Evolutionary conservation across 2,329 filamentous ascomycete genomes (phyloP).

Genomic region (Bipolaris gigantea): DNA sequence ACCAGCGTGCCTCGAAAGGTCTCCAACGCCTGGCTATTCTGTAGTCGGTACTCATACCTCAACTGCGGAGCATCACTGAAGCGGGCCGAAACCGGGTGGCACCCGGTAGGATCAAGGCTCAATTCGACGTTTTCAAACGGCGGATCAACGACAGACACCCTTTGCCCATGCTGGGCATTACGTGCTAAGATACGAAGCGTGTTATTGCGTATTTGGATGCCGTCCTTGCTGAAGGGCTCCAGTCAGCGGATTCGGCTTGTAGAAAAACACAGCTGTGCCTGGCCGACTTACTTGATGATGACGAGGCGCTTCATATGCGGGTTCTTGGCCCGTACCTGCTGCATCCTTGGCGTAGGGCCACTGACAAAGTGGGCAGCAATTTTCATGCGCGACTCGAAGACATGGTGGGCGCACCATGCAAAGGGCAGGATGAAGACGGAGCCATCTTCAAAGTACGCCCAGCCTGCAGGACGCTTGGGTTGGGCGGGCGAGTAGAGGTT

Average conservation of each 20-base stretch:
- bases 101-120: constrained; percentile 1
- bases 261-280: background rate
- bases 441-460: constrained; percentile 31
- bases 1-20: constrained; percentile 26
- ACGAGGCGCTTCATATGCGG: constrained; percentile 11
- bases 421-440: constrained; percentile 20
- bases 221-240: constrained; percentile 5
- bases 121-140: constrained; percentile 15
- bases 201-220: background rate
- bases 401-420: constrained; percentile 11
- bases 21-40: constrained; percentile 7
- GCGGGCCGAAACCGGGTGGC: constrained; percentile 3
- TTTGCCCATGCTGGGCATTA: constrained; percentile 14
- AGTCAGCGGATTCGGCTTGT: background rate
- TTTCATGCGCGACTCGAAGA: constrained; percentile 23
- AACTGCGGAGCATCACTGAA: constrained; percentile 5
- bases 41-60: background rate
- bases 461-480: constrained; percentile 6
- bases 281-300: constrained; percentile 15
- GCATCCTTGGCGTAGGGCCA: constrained; percentile 12
- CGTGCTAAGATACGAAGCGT: constrained; percentile 11
- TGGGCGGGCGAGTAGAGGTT: constrained; percentile 8
- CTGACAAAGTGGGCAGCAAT: constrained; percentile 15
- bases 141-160: constrained; percentile 2
- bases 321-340: constrained; percentile 4